Conservation (phyloP, 306 rosid species). For the Pachyrhizus erosus region DNA sequence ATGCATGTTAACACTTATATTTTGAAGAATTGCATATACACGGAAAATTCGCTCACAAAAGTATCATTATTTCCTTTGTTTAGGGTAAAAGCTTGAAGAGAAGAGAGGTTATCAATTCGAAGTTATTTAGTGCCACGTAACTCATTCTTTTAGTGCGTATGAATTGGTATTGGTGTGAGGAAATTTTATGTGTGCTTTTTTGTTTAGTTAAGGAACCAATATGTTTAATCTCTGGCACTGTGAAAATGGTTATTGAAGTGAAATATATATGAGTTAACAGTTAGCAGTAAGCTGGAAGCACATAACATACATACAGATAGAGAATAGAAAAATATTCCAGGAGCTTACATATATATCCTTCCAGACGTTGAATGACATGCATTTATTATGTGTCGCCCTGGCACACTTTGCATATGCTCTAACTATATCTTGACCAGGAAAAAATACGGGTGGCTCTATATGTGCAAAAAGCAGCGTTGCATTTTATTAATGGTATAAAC, state of each 20-base stretch:
- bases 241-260: background rate
- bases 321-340: background rate
- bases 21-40: too few species aligned
- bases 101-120: background rate
- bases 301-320: background rate
- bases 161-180: background rate
- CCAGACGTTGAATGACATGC: conserved; percentile 35
- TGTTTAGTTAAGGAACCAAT: background rate
- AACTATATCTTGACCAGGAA: conserved; percentile 60
- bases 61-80: background rate
- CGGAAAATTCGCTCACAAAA: too few species aligned
- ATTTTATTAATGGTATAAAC: conserved; percentile 72
- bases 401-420: conserved; percentile 35
- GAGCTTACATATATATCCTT: background rate
- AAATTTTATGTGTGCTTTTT: background rate
- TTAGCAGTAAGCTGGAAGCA: background rate
- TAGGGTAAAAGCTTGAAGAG: background rate
- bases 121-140: background rate
- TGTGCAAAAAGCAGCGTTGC: conserved; percentile 85
- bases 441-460: conserved; percentile 72
- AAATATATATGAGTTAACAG: background rate
- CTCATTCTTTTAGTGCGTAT: background rate
- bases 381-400: conserved; percentile 19
- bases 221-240: background rate
- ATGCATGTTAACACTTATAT: too few species aligned